Percentiles rank a stretch among this genome's conserved stretches.
Evolutionary conservation across 495 filamentous ascomycete species (phyloP).

Genomic region (Lasiosphaeria hispida): DNA sequence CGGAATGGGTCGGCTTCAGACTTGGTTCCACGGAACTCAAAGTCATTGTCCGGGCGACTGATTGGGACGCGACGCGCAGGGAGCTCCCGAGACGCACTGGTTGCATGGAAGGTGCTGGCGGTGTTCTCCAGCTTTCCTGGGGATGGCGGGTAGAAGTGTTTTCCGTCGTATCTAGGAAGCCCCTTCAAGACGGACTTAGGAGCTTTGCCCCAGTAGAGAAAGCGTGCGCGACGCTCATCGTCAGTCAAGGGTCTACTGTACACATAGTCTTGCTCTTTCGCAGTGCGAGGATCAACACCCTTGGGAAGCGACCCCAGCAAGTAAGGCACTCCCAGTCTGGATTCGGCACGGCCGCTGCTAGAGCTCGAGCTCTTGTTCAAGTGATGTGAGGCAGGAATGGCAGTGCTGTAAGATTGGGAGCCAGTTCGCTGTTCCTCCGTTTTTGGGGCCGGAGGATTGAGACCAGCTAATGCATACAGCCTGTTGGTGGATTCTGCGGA

Average conservation of each 20-base stretch:
- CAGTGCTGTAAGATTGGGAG: background rate
- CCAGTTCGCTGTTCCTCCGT: background rate
- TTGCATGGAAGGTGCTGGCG: no score
- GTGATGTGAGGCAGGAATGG: background rate
- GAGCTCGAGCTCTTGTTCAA: constrained; percentile 5
- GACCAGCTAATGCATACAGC: background rate
- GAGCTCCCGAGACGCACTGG: background rate
- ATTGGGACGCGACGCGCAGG: constrained; percentile 9
- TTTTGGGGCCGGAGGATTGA: background rate
- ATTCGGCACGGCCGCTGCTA: constrained; percentile 1
- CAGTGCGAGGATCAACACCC: constrained; percentile 33
- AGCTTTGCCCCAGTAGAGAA: constrained; percentile 51
- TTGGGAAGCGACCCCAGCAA: constrained; percentile 43
- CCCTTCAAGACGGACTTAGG: constrained; percentile 40
- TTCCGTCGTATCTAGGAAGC: constrained; percentile 56
- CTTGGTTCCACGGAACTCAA: constrained; percentile 22
- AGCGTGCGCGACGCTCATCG: constrained; percentile 47
- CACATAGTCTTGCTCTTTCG: constrained; percentile 38
- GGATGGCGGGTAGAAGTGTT: constrained; percentile 55
- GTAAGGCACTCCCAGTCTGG: constrained; percentile 35
- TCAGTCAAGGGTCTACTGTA: constrained; percentile 48
- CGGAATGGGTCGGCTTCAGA: constrained; percentile 40
- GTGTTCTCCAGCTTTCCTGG: constrained; percentile 36
- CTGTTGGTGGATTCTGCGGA: constrained; percentile 15
- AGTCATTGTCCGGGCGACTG: constrained; percentile 13